phyloP scores from a whole-genome alignment of 495 filamentous ascomycete species.

The Podospora pseudoanserina region DNA sequence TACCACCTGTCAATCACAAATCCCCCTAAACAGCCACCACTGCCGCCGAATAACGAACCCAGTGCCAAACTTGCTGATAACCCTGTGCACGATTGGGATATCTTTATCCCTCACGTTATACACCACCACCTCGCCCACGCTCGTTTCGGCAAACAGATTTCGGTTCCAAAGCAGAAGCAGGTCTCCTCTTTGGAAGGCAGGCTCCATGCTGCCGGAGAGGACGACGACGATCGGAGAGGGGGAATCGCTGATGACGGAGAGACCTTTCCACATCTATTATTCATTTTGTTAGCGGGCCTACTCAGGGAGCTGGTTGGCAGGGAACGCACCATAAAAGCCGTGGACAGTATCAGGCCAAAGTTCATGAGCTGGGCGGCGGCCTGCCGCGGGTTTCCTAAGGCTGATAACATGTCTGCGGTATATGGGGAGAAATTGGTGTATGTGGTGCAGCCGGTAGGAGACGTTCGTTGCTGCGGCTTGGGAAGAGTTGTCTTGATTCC shows the following conservation, averaged over 20 bases:
- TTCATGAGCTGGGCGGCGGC: conserved; percentile 87
- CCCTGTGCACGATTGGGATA: conserved; percentile 89
- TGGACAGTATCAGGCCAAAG: conserved; percentile 90
- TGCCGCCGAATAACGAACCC: conserved; percentile 39
- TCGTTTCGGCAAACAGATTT: conserved; percentile 60
- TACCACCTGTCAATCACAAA: neutral
- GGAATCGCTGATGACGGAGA: conserved; percentile 80
- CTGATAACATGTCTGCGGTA: conserved; percentile 61
- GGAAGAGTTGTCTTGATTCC: neutral
- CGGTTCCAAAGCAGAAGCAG: conserved; percentile 93
- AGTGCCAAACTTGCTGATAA: conserved; percentile 68
- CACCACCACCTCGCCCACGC: conserved; percentile 86
- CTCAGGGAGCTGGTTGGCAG: neutral
- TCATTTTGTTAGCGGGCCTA: neutral
- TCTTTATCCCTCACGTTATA: conserved; percentile 91
- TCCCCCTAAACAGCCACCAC: neutral
- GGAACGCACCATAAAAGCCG: conserved; percentile 74
- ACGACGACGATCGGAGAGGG: conserved; percentile 95
- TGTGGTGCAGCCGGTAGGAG: neutral
- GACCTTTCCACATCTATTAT: conserved; percentile 80
- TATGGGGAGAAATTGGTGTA: neutral
- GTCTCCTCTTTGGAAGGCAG: conserved; percentile 93
- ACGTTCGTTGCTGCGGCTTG: conserved; percentile 10
- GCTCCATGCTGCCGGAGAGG: conserved; percentile 92
- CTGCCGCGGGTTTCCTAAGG: conserved; percentile 73